Base-by-base conservation (phyloP, 2,329 filamentous ascomycete species). In the Pseudogymnoascus pannorum region DNA sequence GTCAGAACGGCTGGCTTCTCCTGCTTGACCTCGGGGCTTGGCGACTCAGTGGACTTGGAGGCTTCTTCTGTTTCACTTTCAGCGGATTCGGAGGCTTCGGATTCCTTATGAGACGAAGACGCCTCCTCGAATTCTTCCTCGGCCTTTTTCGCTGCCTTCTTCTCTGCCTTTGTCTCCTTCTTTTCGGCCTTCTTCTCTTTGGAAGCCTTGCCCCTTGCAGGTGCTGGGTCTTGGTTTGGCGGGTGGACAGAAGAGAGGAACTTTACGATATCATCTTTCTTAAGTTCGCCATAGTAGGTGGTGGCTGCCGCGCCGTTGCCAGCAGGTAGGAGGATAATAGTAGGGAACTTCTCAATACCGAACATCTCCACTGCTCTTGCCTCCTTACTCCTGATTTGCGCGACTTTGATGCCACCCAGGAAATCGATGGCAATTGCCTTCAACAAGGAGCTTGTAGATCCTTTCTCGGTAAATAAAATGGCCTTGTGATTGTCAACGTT, bases 381-480 rank as follows among this genome's bases (percentile, higher is more conserved):
- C 74, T 97, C 91, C 75, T 92, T 96, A 58, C 70, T 81, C 62
- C 92, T 85, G 61, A 96, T 82, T 75, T 97, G 93, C 7, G 86
- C 93, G 35, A 99, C 80, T 3, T 83, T 81, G 65, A 97, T 85
- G 61, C 85, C 84, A 35, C 87, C 92, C 24, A 94, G 80, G 74
- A 93, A 99, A 72, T 97, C 94, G 68, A 97, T 91, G 5, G 94
- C 92, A 60, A 97, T 75, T 64, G 91, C 87, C 73, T 89, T 89
- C 66, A 97, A 77, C 22, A 96, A 79, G 9, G 92, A 85, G 72
- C 90, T 93, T 0, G 90, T 93, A 5, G 88, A 87, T 20, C 92
- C 91, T 78, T 97, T 99, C 61, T 96, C 90, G 2, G 90, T 95
- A 75, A 99, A 97, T 2, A 99, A 78, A 33, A 99, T 85, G 0